These are phyloP conservation scores for Ceraceosorus guamensis DNA, from an alignment of 1,284 basidiomycete species.

Conservation along the genomic window DNA sequence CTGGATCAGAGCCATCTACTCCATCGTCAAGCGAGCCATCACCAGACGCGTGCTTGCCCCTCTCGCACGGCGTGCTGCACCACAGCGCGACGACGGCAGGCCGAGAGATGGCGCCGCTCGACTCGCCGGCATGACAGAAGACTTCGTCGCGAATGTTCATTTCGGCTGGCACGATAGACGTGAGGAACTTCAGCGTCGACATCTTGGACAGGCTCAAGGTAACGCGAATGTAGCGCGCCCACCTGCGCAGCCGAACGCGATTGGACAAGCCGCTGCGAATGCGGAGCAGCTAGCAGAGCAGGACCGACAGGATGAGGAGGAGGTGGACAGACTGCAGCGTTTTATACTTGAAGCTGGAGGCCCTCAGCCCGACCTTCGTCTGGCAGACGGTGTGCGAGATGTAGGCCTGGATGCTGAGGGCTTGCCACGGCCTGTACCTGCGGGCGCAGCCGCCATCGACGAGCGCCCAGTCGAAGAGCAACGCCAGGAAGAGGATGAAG, in stretches of 20 bases:
- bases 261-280: no score
- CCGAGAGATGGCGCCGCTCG: no score
- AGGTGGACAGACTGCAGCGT: conserved; percentile 9
- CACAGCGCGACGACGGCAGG: background rate
- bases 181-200: no score
- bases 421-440: conserved; percentile 1
- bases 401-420: conserved; percentile 5
- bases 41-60: conserved; percentile 24
- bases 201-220: no score
- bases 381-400: conserved; percentile 4
- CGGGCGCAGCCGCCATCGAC: conserved; percentile 10
- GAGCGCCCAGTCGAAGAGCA: conserved; percentile 6
- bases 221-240: no score
- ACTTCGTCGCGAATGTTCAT: no score
- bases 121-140: no score
- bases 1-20: conserved; percentile 36
- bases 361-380: conserved; percentile 16
- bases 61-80: conserved; percentile 8
- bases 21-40: conserved; percentile 27
- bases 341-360: conserved; percentile 23
- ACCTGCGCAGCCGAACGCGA: no score
- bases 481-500: conserved; percentile 5
- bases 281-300: conserved; percentile 3
- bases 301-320: background rate
- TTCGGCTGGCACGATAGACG: no score